Conservation (phyloP, 148 eudicot genomes). For the Heliosperma pusillum region DNA sequence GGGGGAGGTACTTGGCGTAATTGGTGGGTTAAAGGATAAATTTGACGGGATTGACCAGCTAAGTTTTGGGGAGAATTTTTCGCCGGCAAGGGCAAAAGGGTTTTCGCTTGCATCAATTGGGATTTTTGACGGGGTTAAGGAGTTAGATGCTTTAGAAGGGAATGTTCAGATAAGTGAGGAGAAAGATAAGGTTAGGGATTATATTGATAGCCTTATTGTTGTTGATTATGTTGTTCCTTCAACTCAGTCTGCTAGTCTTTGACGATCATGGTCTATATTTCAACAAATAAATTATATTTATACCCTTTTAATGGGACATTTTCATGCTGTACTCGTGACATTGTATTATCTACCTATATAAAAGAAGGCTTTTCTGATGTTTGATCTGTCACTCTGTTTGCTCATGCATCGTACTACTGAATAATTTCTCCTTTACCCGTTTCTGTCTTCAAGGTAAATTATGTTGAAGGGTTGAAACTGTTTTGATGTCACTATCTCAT, state of each 20-base stretch:
- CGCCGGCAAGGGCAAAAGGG: slow-evolving; percentile 80
- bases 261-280: background rate
- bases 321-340: background rate
- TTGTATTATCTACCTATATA: background rate
- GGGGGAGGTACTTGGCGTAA: slow-evolving; percentile 40
- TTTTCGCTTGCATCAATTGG: slow-evolving; percentile 68
- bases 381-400: background rate
- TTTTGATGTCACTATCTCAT: background rate
- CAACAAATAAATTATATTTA: background rate
- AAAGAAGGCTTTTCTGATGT: background rate
- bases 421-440: background rate
- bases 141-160: slow-evolving; percentile 48
- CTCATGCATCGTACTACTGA: background rate
- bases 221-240: slow-evolving; percentile 61
- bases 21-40: slow-evolving; percentile 55
- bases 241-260: slow-evolving; percentile 38
- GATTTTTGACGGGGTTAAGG: slow-evolving; percentile 45
- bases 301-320: background rate
- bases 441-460: background rate
- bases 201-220: slow-evolving; percentile 53
- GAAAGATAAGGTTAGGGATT: slow-evolving; percentile 69
- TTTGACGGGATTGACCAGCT: slow-evolving; percentile 40
- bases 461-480: background rate
- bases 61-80: slow-evolving; percentile 74
- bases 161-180: slow-evolving; percentile 37